Base-by-base conservation (phyloP, 1,284 basidiomycete genomes). In the Tilletia setariae region DNA sequence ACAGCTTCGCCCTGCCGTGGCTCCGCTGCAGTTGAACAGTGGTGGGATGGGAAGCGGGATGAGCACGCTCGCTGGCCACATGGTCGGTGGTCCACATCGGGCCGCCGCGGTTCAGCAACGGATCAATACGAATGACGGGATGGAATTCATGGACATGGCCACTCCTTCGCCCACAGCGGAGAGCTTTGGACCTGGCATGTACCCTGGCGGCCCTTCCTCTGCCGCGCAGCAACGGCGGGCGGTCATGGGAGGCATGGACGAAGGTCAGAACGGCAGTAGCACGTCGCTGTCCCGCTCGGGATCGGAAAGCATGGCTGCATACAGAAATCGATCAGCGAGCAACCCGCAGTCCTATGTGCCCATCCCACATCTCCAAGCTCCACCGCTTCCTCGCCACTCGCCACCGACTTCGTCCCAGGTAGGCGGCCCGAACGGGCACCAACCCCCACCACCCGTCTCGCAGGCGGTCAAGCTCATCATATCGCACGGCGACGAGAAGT, bases 401-500 rank as follows among this genome's bases (percentile, higher is more conserved):
- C 16, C 56, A 8, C 56, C 56, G 15, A 15, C 56, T 32, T 35
- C 28, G 16, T 40, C 28, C 28, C 1, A 28, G 64, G 40, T 11
- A 46, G 15, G 9, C 19, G 64, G 23, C 19, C 44, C 42, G 43
- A 23, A 23, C 46, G 40, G n/a, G 44, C 40, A 16, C 47, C 47
- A 43, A 56, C 11, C 19, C 63, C 6, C 16, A n/a, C 63, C 35
- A n/a, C 53, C 53, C 25, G 56, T 40, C 35, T 70, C 73, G 9
- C 72, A 69, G 16, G 83, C 80, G 2, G 74, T 83, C 3, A 77
- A 81, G 62, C 73, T 83, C 70, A 78, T 79, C 63, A 91, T 95
- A 66, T 89, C 90, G 83, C 93, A 90, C 85, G 88, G 90, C 76
- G 90, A 93, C 75, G 94, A 96, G 80, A 89, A 93, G 65, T 96